Conservation (phyloP, 2,329 filamentous ascomycete species). For the Orbilia ellipsospora region DNA sequence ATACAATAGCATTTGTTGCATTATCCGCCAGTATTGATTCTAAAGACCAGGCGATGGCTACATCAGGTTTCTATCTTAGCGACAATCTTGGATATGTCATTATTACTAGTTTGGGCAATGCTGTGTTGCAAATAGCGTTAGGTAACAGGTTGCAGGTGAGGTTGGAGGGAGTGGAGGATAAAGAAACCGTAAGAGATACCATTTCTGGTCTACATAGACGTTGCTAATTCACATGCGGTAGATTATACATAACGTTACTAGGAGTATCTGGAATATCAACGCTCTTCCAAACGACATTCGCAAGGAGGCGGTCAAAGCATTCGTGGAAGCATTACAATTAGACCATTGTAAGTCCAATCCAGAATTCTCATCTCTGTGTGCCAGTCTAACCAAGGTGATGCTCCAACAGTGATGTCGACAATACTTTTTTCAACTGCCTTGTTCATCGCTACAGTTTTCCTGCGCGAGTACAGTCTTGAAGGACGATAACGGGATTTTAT, state of each 20-base stretch:
- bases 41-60: conserved; percentile 47
- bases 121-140: conserved; percentile 40
- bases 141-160: conserved; percentile 22
- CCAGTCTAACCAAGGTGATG: not conserved
- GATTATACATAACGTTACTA: conserved; percentile 46
- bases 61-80: conserved; percentile 47
- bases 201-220: not conserved
- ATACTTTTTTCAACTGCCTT: conserved; percentile 23
- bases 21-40: conserved; percentile 37
- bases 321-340: conserved; percentile 51
- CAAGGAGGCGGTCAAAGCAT: conserved; percentile 33
- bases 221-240: not conserved
- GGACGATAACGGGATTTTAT: conserved; percentile 8
- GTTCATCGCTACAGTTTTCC: conserved; percentile 33
- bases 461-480: conserved; percentile 43
- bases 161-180: conserved; percentile 15
- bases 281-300: conserved; percentile 12
- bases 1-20: conserved; percentile 43
- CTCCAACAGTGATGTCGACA: conserved; percentile 26
- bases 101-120: conserved; percentile 42
- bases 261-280: conserved; percentile 41
- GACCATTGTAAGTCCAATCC: conserved; percentile 32
- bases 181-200: conserved; percentile 23
- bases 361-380: no score
- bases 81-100: conserved; percentile 48